Base-by-base conservation (phyloP, 306 rosid species). In the Vigna trinervia region DNA sequence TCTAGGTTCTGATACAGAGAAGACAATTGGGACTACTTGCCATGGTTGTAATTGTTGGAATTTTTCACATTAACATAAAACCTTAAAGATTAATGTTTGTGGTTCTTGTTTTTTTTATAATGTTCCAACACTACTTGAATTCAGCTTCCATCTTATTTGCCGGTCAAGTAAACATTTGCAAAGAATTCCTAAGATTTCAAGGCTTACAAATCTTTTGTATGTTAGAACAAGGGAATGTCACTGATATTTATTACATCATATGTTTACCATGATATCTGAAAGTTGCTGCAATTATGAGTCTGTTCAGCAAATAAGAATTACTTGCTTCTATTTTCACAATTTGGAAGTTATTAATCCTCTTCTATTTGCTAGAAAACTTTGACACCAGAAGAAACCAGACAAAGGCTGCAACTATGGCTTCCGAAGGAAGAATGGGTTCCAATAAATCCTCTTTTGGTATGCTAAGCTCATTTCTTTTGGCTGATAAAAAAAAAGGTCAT, bases 361-460 rank as follows among this genome's bases (percentile, higher is more conserved):
- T 53, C 26, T 70, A 28, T 81, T 71, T 82, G 53, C 69, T 60
- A 94, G 98, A 94, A 87, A 88, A 92, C 98, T 70, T 81, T 70
- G 14, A 88, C 87, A 30, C 97, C 96, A 0, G 97, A 94, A 87
- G 89, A 92, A 90, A 94, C 98, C 36, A 88, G 98, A 84, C 81
- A 84, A 84, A 90, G 89, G 10, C 76, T 94, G 76, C 87, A 94
- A 73, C 85, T 15, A 81, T 94, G 97, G 98, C 98, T 94, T 57
- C 98, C 98, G 0, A 89, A 80, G 90, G 96, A 94, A 79, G 96
- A 94, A 85, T 94, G 97, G 98, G 90, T 77, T 79, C 91, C 93
- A 54, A 92, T 94, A 85, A 94, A 94, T 84, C 92, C 88, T 53
- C 97, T 94, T 81, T 82, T 94, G 97, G 98, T 94, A 87, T 80